Percentiles rank a stretch among this genome's conserved stretches.
phyloP scores from a whole-genome alignment of 2,329 filamentous ascomycete genomes.

The Diaporthe aspalathi region DNA sequence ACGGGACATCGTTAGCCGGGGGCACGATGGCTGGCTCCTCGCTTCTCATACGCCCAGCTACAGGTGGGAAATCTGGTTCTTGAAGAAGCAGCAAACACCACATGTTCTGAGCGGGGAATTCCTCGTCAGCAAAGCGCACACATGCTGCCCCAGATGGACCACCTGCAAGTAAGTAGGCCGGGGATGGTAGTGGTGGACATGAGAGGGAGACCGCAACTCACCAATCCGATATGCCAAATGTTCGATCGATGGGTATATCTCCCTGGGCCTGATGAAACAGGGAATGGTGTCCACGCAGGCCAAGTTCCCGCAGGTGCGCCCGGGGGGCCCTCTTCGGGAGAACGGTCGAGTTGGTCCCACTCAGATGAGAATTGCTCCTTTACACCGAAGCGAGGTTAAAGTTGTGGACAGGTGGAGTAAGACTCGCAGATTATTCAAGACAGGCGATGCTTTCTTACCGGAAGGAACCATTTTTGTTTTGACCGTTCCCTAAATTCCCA shows the following conservation, averaged over 20 bases:
- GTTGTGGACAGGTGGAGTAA: no score
- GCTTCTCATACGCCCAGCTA: not conserved
- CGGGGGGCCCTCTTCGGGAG: not conserved
- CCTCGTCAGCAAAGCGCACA: not conserved
- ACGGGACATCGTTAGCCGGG: not conserved
- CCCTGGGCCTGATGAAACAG: conserved; percentile 10
- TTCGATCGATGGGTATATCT: conserved; percentile 19
- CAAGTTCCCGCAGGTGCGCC: not conserved
- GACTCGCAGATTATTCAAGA: no score
- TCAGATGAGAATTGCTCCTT: conserved; percentile 30
- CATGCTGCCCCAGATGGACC: not conserved
- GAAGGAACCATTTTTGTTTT: not conserved
- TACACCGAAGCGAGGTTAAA: not conserved
- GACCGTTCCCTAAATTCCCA: not conserved
- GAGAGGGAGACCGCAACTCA: not conserved
- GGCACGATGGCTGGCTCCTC: not conserved
- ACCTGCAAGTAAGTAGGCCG: not conserved
- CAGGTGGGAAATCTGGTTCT: not conserved
- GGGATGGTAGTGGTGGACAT: not conserved
- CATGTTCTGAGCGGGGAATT: conserved; percentile 4
- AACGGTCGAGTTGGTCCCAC: conserved; percentile 19
- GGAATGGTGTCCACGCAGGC: not conserved
- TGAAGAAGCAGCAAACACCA: conserved; percentile 5
- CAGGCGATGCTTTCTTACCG: not conserved
- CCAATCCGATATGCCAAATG: conserved; percentile 33